These are phyloP conservation scores for Citrus maxima DNA, from an alignment of 345 rosid species.

Conservation along the genomic window DNA sequence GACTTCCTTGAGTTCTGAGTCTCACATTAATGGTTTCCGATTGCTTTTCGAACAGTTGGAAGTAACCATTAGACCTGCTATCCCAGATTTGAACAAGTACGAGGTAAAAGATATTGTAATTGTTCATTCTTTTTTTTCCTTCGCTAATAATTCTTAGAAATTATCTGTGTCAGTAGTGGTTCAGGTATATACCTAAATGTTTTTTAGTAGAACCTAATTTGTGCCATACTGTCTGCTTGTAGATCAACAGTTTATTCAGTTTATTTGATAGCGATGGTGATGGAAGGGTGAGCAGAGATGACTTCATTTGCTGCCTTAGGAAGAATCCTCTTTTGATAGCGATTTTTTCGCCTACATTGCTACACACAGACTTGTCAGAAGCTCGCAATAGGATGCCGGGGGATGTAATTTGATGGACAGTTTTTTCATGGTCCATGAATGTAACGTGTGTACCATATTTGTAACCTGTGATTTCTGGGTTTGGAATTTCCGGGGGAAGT, in stretches of 20 bases:
- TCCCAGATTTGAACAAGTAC: conserved; percentile 46
- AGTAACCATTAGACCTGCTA: conserved; percentile 43
- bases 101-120: conserved; percentile 43
- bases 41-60: conserved; percentile 50
- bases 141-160: neutral
- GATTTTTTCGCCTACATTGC: conserved; percentile 41
- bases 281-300: conserved; percentile 48
- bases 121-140: neutral
- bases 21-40: conserved; percentile 7
- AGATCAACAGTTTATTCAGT: conserved; percentile 56
- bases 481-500: conserved; percentile 6
- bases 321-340: conserved; percentile 72
- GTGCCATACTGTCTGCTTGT: neutral
- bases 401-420: conserved; percentile 35
- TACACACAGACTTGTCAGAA: conserved; percentile 22
- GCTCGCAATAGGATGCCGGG: conserved; percentile 19
- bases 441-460: neutral
- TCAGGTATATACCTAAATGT: neutral
- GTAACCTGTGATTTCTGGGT: neutral
- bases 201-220: neutral
- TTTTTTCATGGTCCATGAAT: neutral
- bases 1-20: conserved; percentile 4
- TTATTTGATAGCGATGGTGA: conserved; percentile 57
- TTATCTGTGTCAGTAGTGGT: neutral
- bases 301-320: conserved; percentile 55